Percentiles rank a stretch among this genome's conserved stretches.
These are phyloP conservation scores for Metarhizium anisopliae DNA, from an alignment of 2,329 filamentous ascomycete genomes.

Conservation along the genomic window DNA sequence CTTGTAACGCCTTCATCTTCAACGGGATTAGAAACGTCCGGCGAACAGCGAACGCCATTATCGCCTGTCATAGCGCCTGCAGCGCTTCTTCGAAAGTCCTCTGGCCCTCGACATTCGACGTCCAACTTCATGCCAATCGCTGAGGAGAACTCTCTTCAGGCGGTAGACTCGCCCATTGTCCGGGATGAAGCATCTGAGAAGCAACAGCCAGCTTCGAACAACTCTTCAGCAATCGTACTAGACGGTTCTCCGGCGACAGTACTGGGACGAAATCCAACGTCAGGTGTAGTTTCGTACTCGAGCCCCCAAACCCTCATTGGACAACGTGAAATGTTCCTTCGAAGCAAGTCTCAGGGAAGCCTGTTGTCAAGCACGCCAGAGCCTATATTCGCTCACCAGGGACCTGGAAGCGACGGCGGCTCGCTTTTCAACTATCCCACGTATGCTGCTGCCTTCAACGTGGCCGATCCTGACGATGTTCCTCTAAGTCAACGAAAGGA, in stretches of 20 bases:
- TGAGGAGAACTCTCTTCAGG: slow-evolving; percentile 27
- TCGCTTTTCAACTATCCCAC: slow-evolving; percentile 29
- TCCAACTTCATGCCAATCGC: slow-evolving; percentile 30
- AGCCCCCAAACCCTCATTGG: slow-evolving; percentile 47
- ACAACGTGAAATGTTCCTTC: slow-evolving; percentile 44
- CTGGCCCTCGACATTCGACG: slow-evolving; percentile 9
- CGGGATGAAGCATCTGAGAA: slow-evolving; percentile 5
- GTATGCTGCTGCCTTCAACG: slow-evolving; percentile 18
- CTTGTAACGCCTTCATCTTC: background rate
- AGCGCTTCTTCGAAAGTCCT: slow-evolving; percentile 13
- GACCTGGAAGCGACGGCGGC: slow-evolving; percentile 31
- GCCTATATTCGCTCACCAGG: slow-evolving; percentile 14
- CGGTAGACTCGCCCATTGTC: slow-evolving; percentile 9
- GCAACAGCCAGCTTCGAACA: slow-evolving; percentile 7
- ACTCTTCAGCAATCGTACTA: slow-evolving; percentile 11
- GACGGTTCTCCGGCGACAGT: slow-evolving; percentile 8
- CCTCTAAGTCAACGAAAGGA: slow-evolving; percentile 60
- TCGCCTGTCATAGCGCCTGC: background rate
- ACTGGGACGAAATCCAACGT: slow-evolving; percentile 19
- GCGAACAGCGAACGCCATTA: background rate
- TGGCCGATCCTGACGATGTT: slow-evolving; percentile 54
- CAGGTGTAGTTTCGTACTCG: slow-evolving; percentile 41
- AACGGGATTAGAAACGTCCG: background rate
- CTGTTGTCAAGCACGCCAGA: slow-evolving; percentile 20
- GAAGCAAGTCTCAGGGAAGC: slow-evolving; percentile 39